Conservation (phyloP, 768 basidiomycete genomes). For the Flagelloscypha sp. region DNA sequence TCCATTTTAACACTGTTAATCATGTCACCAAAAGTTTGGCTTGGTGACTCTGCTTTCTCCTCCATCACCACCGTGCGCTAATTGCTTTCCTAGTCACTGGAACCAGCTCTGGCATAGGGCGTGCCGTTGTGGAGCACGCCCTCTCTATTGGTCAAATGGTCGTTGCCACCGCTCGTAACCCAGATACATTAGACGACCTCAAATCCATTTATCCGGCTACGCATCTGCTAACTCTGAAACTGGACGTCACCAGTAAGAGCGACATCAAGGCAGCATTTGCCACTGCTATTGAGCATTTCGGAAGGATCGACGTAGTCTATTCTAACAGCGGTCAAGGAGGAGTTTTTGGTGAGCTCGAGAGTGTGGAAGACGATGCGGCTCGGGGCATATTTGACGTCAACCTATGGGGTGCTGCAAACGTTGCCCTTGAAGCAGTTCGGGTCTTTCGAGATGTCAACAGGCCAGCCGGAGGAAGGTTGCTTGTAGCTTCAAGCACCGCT, state of each 20-base stretch:
- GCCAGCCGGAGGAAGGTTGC: slow-evolving; percentile 21
- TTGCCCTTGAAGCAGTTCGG: slow-evolving; percentile 20
- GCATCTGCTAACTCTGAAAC: slow-evolving; percentile 20
- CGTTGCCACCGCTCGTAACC: slow-evolving; percentile 13
- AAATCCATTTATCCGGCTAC: slow-evolving; percentile 4
- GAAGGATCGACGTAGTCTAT: slow-evolving; percentile 29
- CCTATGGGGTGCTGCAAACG: slow-evolving; percentile 20
- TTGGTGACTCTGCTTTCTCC: no score
- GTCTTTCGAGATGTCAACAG: slow-evolving; percentile 29
- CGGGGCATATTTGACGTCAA: slow-evolving; percentile 16
- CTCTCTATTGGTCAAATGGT: slow-evolving; percentile 13
- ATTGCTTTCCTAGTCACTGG: slow-evolving; percentile 19
- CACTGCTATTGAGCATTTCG: slow-evolving; percentile 19
- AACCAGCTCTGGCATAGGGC: slow-evolving; percentile 17
- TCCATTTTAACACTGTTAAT: no score
- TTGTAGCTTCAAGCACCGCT: slow-evolving; percentile 20
- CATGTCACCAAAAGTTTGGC: no score
- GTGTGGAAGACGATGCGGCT: slow-evolving; percentile 13
- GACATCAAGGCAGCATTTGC: slow-evolving; percentile 21
- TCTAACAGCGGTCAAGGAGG: slow-evolving; percentile 25
- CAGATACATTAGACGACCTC: slow-evolving; percentile 10
- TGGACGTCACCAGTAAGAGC: slow-evolving; percentile 22
- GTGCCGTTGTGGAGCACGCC: slow-evolving; percentile 9
- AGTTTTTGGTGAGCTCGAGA: slow-evolving; percentile 15
- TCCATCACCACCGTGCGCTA: no score